A percentile compares a stretch with the other conserved stretches of the same genome.
Conservation (phyloP, 2,329 filamentous ascomycete species). For the Penicillium digitatum region DNA sequence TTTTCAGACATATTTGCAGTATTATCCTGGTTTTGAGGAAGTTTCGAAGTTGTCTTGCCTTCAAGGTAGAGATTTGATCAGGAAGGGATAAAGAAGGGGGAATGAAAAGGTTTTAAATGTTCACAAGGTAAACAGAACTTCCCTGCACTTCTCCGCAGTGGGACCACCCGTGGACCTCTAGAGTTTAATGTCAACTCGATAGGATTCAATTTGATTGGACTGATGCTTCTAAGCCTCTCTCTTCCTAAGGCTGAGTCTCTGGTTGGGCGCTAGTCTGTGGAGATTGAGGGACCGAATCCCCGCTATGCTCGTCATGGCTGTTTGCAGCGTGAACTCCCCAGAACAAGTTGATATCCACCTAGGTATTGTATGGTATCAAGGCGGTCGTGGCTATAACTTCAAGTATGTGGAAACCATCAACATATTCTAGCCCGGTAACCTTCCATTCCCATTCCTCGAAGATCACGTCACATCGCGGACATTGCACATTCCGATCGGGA, state of each 20-base stretch:
- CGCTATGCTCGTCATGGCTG: neutral
- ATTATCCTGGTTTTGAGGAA: neutral
- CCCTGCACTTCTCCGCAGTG: neutral
- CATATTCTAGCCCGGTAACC: neutral
- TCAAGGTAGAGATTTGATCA: neutral
- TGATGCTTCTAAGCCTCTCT: neutral
- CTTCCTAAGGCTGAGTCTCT: neutral
- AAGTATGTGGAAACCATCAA: neutral
- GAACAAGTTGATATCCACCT: neutral
- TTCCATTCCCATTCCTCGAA: neutral
- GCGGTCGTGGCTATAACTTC: neutral
- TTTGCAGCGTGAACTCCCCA: neutral
- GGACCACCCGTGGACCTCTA: neutral
- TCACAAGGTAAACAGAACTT: neutral
- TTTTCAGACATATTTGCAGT: slow-evolving; percentile 28
- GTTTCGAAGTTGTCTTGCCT: too few species aligned
- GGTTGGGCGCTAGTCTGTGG: neutral
- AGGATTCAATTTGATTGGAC: neutral
- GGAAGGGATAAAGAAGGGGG: neutral
- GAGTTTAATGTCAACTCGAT: neutral
- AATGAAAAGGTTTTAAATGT: slow-evolving; percentile 1
- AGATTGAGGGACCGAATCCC: neutral
- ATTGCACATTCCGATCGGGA: neutral
- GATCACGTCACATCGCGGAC: neutral
- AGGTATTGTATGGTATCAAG: neutral